A percentile compares a stretch with the other conserved stretches of the same genome.
phyloP scores from a whole-genome alignment of 306 rosid species.

The Prunus kanzakura region DNA sequence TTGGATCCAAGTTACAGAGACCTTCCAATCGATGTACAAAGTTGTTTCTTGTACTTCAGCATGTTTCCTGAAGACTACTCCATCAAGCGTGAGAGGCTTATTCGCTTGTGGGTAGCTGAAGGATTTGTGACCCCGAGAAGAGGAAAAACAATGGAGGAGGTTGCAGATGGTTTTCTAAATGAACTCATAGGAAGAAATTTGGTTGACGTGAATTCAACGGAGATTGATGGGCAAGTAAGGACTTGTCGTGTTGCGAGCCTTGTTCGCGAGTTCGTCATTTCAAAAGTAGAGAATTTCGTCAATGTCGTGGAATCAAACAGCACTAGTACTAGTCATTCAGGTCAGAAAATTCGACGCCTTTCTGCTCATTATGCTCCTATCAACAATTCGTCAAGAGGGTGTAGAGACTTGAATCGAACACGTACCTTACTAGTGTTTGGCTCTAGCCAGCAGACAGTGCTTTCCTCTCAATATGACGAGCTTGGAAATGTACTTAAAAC shows the following conservation, averaged over 20 bases:
- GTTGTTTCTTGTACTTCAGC: background rate
- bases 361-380: background rate
- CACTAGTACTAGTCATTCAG: background rate
- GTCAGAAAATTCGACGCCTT: conserved; percentile 1
- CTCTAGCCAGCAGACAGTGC: background rate
- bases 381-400: background rate
- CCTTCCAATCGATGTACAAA: background rate
- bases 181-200: conserved; percentile 3
- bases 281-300: background rate
- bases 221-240: conserved; percentile 8
- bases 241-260: conserved; percentile 1
- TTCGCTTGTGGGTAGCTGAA: conserved; percentile 9
- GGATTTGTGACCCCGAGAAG: background rate
- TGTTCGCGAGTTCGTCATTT: conserved; percentile 6
- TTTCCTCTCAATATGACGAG: background rate
- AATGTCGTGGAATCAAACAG: background rate
- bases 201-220: background rate
- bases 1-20: conserved; percentile 4
- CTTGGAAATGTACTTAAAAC: background rate
- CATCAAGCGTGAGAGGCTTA: conserved; percentile 7
- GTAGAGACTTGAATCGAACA: background rate
- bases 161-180: background rate
- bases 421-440: conserved; percentile 6
- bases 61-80: conserved; percentile 6
- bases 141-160: background rate